Evolutionary conservation across 208 protist genomes (phyloP).

Genomic region (Leishmania major): DNA sequence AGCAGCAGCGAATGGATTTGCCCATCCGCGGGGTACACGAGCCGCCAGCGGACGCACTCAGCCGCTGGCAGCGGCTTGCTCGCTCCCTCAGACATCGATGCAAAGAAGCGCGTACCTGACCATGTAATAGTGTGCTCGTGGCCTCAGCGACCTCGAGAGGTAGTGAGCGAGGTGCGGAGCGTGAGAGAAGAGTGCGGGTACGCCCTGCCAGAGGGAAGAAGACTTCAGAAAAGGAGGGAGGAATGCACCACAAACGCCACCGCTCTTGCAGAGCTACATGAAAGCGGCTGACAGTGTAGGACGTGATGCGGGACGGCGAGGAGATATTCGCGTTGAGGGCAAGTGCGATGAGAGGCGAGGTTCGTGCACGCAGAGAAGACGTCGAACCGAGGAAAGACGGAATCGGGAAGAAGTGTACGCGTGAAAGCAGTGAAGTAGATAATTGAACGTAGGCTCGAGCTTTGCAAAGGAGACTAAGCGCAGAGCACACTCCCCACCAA

Average conservation of each 20-base stretch:
- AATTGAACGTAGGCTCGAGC: background rate
- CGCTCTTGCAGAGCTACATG: background rate
- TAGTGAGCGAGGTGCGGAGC: background rate
- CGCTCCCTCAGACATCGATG: background rate
- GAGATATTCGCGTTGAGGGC: background rate
- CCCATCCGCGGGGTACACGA: slow-evolving; percentile 8
- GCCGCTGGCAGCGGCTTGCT: background rate
- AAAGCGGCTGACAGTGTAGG: background rate
- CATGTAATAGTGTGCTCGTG: background rate
- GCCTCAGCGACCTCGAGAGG: background rate
- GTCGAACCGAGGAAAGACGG: background rate
- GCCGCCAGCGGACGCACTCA: slow-evolving; percentile 1
- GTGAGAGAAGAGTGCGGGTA: background rate
- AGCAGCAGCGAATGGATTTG: slow-evolving; percentile 23
- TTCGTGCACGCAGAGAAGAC: background rate
- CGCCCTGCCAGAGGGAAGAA: background rate
- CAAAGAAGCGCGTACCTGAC: background rate
- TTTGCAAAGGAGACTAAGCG: background rate
- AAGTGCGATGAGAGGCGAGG: background rate
- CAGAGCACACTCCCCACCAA: background rate
- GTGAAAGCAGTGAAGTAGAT: background rate
- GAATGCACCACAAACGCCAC: background rate
- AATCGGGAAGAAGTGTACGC: background rate
- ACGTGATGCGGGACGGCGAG: background rate
- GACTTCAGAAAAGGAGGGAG: background rate